Evolutionary conservation across 495 filamentous ascomycete genomes (phyloP), one percentile per base, ranked within the genome.

Genomic region (Hypomontagnella monticulosa): DNA sequence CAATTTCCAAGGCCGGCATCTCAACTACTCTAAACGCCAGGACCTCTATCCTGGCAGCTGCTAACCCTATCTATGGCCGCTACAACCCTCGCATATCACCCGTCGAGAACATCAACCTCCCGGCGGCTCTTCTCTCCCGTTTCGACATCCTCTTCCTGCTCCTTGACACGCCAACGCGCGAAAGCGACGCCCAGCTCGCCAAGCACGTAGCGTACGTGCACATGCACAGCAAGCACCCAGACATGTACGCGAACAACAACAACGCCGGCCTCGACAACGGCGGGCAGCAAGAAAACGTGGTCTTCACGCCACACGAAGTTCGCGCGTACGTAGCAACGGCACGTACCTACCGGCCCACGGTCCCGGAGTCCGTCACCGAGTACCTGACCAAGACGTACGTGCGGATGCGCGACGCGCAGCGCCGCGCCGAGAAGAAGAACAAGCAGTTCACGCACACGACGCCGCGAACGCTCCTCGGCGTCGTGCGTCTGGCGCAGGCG

Each of bases 301-400:
- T 96, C 72, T 96, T 99, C 75, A 86, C 88, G 0, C 94, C 96
- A 0, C 85, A 90, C 47, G 95, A 98, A 75, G 94, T 99, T 48
- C 91, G 96, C 40, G 91, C 96, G 70, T 98, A 96, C 80, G 89
- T 99, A 41, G 95, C 95, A 18, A 91, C 93, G 71, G 95, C 95
- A 0, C 90, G 96, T 16, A 89, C 87, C 36, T 97, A 86, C 83
- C 88, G 94, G 2, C 95, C 95, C 4, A 84, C 87, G 1, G 91
- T 99, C 8, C 91, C 93, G 1, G 87, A 89, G 68, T 79, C 82
- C 16, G 89, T 98, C 6, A 92, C 91, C 2, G 95, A 99, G 70
- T 99, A 98, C 82, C 90, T 97, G 81, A 92, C 96, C 18, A 93
- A 93, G 62, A 94, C 93, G 1, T 99, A 99, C 77, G 96, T 98